Evolutionary conservation across 306 rosid genomes (phyloP), one percentile per base, ranked within the genome.

Genomic region (barrel medic (Medicago truncatula)): DNA sequence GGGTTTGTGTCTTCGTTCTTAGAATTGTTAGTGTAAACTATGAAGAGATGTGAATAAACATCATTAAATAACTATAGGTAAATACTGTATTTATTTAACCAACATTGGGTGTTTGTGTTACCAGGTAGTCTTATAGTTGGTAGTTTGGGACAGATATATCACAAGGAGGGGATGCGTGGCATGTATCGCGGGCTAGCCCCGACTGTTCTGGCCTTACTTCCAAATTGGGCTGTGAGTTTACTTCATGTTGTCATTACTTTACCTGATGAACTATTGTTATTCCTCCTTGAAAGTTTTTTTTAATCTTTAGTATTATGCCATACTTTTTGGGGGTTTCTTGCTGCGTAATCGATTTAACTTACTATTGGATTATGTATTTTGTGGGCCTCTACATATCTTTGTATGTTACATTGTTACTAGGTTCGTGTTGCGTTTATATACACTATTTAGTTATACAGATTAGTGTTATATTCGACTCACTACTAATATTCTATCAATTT

Each of bases 181-280:
- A 84, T 92, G 97, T 92, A 92, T 79, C 92, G 94, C 8, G 97
- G 97, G 46, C 90, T 92, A 46, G 66, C 96, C 36, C 97, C 97
- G 7, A 92, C 97, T 44, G 94, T 82, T 71, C 77, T 90, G 58
- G 97, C 96, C 44, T 81, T 90, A 75, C 96, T 92, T 81, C 94
- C 97, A 43, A 92, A 90, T 67, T 90, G 96, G 97, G 97, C 97
- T 71, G 97, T 92, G 80, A 92, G 97, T 73, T 70, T 50, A 31
- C 52, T 17, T 71, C 75, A 38, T 53, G 34, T 23, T n/a, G 16
- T 11, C 58, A 41, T 73, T 73, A 41, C n/a, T 17, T 46, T 60
- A 56, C 6, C 49, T 16, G 36, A 62, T 62, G 60, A 75, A 12
- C 50, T 75, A 28, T 62, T 75, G 23, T 17, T 75, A 2, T 31